Conservation (phyloP, 2,329 filamentous ascomycete genomes). For the Aspergillus neotritici region DNA sequence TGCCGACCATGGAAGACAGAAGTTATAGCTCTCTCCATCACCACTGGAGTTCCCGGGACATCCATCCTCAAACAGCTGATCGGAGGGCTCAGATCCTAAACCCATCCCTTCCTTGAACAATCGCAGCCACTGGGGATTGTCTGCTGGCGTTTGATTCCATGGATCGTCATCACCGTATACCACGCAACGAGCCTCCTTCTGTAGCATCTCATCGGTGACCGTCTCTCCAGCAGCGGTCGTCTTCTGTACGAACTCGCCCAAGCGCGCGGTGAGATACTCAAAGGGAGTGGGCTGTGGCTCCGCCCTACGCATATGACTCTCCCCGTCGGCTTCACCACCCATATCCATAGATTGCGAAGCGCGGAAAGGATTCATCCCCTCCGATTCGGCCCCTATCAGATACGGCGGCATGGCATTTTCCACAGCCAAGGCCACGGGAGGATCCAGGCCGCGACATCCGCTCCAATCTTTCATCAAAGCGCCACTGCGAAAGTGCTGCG, state of each 20-base stretch:
- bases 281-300: slow-evolving; percentile 15
- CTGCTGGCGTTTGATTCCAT: slow-evolving; percentile 35
- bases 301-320: too few species aligned
- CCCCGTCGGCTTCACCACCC: not conserved
- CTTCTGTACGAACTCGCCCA: slow-evolving; percentile 19
- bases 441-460: slow-evolving; percentile 28
- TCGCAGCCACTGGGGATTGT: slow-evolving; percentile 27
- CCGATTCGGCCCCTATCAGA: slow-evolving; percentile 28
- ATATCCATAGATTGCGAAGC: slow-evolving; percentile 1
- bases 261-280: slow-evolving; percentile 20
- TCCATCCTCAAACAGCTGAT: too few species aligned
- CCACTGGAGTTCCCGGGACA: too few species aligned
- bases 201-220: slow-evolving; percentile 28
- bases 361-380: slow-evolving; percentile 11
- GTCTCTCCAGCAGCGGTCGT: slow-evolving; percentile 17
- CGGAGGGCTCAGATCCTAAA: slow-evolving; percentile 1
- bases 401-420: slow-evolving; percentile 36
- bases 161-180: slow-evolving; percentile 29
- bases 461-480: slow-evolving; percentile 32
- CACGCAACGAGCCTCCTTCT: slow-evolving; percentile 26
- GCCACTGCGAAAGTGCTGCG: slow-evolving; percentile 32
- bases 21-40: slow-evolving; percentile 1
- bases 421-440: slow-evolving; percentile 28
- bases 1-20: slow-evolving; percentile 8
- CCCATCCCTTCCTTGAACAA: slow-evolving; percentile 24